Base-by-base conservation (phyloP, 179 eudicot genomes). In the Heliamphora pulchella region DNA sequence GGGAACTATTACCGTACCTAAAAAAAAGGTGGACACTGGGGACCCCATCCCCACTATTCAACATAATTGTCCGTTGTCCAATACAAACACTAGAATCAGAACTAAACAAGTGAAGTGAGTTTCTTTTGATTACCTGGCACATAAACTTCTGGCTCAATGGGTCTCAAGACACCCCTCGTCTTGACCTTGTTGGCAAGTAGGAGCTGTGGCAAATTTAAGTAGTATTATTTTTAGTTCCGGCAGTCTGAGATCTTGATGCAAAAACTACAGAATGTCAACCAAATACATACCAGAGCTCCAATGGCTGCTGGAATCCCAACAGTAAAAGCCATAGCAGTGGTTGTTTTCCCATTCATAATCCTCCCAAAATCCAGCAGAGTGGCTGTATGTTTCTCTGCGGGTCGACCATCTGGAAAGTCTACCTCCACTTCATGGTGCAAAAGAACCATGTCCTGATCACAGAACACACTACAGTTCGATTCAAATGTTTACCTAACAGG, bases 221-320 rank as follows among this genome's bases (percentile, higher is more conserved):
- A 3, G 48, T 20, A 74, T 72, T 53, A 78, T 62, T 58, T 69
- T 58, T 69, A 53, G 73, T 61, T 69, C 69, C 53, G 53, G 43
- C 67, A 41, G 18, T 70, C 22, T 79, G 7, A 53, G 64, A 58
- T 22, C 78, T 43, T 55, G 76, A 43, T 59, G 22, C 8, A 55
- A 84, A 31, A 51, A 57, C 13, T 17, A 14, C 53, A 20, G 22
- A 58, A 55, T 48, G 57, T 11, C 51, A 82, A 79, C 63, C 57
- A 75, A 14, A 58, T 81, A 48, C 2, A 77, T 87, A 95, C 98
- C 93, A 95, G 79, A 79, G 98, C 97, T 84, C 97, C 98, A 62
- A 92, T 89, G 59, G 98, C 98, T 70, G 91, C 94, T 59, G 97
- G 97, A 80, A 95, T 82, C 71, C 97, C 98, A 77, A 93, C 98